phyloP scores from a whole-genome alignment of 257 asterid species.

The Solanum habrochaites region DNA sequence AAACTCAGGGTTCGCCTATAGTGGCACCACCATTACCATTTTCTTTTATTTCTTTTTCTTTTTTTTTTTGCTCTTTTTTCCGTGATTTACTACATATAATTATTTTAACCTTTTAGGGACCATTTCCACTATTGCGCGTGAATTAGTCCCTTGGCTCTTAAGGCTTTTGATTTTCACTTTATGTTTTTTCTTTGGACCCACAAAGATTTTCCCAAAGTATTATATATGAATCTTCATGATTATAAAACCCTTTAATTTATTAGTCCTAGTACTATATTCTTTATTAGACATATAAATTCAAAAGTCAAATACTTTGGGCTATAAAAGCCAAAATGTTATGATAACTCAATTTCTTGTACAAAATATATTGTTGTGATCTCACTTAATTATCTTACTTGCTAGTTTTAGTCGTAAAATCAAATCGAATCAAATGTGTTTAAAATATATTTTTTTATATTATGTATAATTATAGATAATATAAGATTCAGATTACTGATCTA shows the following conservation, averaged over 20 bases:
- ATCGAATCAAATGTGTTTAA: neutral
- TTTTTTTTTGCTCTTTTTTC: constrained; percentile 10
- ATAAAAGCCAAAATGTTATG: neutral
- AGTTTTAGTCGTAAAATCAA: neutral
- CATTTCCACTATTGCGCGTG: constrained; percentile 39
- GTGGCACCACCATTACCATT: neutral
- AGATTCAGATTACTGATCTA: neutral
- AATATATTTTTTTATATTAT: neutral
- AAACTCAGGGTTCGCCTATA: no score
- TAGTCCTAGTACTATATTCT: neutral
- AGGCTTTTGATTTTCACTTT: constrained; percentile 12
- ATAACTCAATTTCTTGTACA: neutral
- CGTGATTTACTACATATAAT: constrained; percentile 21
- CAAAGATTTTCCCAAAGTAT: constrained; percentile 10
- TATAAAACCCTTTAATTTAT: neutral
- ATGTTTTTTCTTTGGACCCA: constrained; percentile 28
- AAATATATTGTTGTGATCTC: neutral
- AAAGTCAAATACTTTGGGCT: neutral
- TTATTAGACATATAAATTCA: neutral
- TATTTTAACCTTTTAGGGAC: neutral
- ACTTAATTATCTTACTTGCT: neutral
- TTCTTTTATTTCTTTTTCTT: neutral
- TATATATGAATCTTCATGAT: neutral
- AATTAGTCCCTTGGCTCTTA: constrained; percentile 9
- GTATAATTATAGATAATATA: neutral